Percentiles rank a stretch among this genome's conserved stretches.
These are phyloP conservation scores for Schizochytrium sp. DNA, from an alignment of 108 stramenopile genomes.

Conservation along the genomic window DNA sequence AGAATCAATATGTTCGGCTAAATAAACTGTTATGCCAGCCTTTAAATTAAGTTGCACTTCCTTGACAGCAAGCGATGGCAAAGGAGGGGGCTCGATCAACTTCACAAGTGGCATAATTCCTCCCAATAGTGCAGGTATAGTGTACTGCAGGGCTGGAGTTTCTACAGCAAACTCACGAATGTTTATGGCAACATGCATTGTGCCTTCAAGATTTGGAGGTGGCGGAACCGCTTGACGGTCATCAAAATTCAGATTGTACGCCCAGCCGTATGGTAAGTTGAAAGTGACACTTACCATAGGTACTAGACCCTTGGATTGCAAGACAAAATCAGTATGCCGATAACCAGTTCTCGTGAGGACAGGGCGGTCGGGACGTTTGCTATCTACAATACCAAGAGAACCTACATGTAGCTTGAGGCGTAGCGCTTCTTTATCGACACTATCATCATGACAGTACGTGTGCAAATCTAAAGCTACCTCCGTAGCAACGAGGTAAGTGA, in stretches of 20 bases:
- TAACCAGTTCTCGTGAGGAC: slow-evolving; percentile 9
- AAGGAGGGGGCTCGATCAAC: slow-evolving; percentile 11
- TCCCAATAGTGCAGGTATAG: slow-evolving; percentile 19
- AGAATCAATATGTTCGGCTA: slow-evolving; percentile 35
- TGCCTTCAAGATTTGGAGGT: neutral
- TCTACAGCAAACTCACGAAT: neutral
- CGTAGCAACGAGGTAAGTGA: slow-evolving; percentile 26
- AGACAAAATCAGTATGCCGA: slow-evolving; percentile 36
- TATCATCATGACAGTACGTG: neutral
- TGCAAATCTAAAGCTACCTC: neutral
- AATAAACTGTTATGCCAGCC: neutral
- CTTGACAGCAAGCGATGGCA: slow-evolving; percentile 1
- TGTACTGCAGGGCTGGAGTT: slow-evolving; percentile 52
- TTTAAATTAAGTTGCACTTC: neutral
- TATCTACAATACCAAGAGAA: slow-evolving; percentile 34
- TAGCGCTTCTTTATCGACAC: neutral
- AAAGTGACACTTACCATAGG: neutral
- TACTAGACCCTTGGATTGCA: neutral
- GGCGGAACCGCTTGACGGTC: slow-evolving; percentile 30
- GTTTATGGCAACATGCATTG: neutral
- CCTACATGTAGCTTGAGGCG: neutral
- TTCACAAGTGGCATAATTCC: slow-evolving; percentile 55
- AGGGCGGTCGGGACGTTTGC: neutral
- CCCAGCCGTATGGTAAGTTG: slow-evolving; percentile 31
- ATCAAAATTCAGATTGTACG: slow-evolving; percentile 39